A percentile compares a stretch with the other conserved stretches of the same genome.
Conservation (phyloP, 306 rosid species). For the Medicago ruthenica region DNA sequence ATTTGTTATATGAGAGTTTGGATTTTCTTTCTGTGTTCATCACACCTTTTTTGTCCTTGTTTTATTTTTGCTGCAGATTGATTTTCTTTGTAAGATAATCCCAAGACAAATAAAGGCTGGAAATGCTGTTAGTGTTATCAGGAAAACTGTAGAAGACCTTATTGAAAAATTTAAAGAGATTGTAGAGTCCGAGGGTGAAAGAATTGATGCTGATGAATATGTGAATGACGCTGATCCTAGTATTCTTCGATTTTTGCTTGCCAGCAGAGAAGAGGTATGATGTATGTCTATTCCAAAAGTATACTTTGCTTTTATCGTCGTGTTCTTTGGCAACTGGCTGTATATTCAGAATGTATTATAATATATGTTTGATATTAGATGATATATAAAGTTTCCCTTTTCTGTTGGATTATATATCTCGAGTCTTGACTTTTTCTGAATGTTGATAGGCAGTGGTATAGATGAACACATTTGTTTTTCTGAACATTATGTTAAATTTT, state of each 20-base stretch:
- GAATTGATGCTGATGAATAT: constrained; percentile 80
- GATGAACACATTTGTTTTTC: too few species aligned
- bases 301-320: constrained; percentile 26
- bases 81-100: constrained; percentile 73
- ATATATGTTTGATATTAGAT: too few species aligned
- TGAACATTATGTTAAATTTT: neutral
- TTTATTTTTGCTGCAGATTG: constrained; percentile 56
- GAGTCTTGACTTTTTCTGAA: too few species aligned
- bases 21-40: constrained; percentile 2
- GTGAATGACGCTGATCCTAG: constrained; percentile 87
- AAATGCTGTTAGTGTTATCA: constrained; percentile 72
- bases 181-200: constrained; percentile 91
- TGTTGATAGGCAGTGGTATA: too few species aligned
- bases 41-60: neutral
- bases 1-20: constrained; percentile 23
- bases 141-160: constrained; percentile 88
- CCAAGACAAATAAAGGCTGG: constrained; percentile 95
- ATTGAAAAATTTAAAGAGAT: constrained; percentile 84
- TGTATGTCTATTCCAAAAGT: constrained; percentile 16
- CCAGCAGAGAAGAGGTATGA: constrained; percentile 90
- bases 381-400: too few species aligned
- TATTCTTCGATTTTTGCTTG: constrained; percentile 89
- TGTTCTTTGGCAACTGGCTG: neutral
- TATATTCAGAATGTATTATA: neutral
- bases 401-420: too few species aligned